Conservation (phyloP, 345 rosid species). For the Punica granatum region DNA sequence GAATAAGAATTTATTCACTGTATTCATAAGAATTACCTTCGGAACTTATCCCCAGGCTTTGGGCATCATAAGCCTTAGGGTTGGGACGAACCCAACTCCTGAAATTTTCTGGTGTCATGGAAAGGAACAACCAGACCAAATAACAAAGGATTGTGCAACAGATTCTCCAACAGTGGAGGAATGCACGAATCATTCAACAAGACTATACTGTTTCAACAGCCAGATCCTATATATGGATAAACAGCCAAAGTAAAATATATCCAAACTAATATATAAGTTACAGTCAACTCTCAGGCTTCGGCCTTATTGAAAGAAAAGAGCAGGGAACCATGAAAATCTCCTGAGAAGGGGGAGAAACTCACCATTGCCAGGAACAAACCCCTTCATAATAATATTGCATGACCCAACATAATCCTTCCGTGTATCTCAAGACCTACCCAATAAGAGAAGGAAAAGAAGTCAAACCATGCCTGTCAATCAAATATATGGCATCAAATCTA, state of each 20-base stretch:
- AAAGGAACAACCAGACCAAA: not conserved
- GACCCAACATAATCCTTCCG: constrained; percentile 96
- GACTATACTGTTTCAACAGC: not conserved
- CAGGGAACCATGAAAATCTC: not conserved
- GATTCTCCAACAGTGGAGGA: not conserved
- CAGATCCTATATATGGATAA: not conserved
- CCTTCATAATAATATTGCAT: constrained; percentile 97
- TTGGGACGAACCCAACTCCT: not conserved
- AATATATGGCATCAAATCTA: not conserved
- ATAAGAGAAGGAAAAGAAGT: constrained; percentile 10
- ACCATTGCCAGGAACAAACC: constrained; percentile 98
- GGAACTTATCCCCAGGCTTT: not conserved
- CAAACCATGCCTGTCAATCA: not conserved
- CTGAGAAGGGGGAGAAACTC: constrained; percentile 18
- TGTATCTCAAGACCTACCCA: constrained; percentile 60
- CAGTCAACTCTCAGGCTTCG: not conserved
- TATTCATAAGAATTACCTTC: not conserved
- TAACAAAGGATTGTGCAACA: not conserved
- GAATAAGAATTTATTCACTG: not conserved
- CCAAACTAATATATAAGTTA: not conserved
- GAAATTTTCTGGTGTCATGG: not conserved
- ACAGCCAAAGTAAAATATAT: not conserved
- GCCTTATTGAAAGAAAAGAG: no score
- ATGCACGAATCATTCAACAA: not conserved
- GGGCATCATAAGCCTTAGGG: not conserved